Percentiles rank a stretch among this genome's conserved stretches.
These are phyloP conservation scores for Termitomyces sp. DNA, from an alignment of 768 basidiomycete genomes.

Conservation along the genomic window DNA sequence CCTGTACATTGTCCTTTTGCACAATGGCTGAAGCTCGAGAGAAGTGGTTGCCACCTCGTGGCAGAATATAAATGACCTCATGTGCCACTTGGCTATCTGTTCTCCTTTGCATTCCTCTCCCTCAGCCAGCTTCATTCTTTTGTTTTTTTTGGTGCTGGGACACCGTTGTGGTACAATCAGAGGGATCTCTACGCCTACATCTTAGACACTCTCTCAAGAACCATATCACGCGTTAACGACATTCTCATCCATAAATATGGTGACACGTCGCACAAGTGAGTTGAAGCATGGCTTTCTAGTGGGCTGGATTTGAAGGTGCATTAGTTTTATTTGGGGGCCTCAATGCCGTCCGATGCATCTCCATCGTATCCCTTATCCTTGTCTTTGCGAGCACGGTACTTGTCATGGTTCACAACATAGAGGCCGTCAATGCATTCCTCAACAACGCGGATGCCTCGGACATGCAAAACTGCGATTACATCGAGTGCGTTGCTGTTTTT, in stretches of 20 bases:
- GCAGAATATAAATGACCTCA: conserved; percentile 10
- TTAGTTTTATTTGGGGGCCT: conserved; percentile 62
- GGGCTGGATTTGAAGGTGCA: background rate
- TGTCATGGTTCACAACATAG: conserved; percentile 69
- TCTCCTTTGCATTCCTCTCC: conserved; percentile 1
- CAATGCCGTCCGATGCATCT: conserved; percentile 71
- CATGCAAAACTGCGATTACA: conserved; percentile 69
- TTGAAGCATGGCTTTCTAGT: background rate
- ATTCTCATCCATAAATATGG: conserved; percentile 17
- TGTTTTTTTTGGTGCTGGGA: conserved; percentile 28
- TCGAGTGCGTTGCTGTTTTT: conserved; percentile 48
- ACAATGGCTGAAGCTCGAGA: conserved; percentile 11
- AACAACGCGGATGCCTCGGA: conserved; percentile 30
- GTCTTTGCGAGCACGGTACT: conserved; percentile 76
- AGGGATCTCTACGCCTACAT: conserved; percentile 3
- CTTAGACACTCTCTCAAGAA: conserved; percentile 10
- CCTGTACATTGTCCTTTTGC: conserved; percentile 10
- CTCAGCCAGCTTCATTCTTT: conserved; percentile 6
- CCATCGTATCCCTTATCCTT: conserved; percentile 73
- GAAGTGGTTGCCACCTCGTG: conserved; percentile 2
- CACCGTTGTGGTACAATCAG: conserved; percentile 17
- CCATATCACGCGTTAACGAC: background rate
- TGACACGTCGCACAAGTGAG: conserved; percentile 30
- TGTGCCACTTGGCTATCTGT: background rate
- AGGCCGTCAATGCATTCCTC: conserved; percentile 66